Percentiles rank a stretch among this genome's conserved stretches.
These are phyloP conservation scores for Trichoderma sp. DNA, from an alignment of 2,329 filamentous ascomycete genomes.

Conservation along the genomic window DNA sequence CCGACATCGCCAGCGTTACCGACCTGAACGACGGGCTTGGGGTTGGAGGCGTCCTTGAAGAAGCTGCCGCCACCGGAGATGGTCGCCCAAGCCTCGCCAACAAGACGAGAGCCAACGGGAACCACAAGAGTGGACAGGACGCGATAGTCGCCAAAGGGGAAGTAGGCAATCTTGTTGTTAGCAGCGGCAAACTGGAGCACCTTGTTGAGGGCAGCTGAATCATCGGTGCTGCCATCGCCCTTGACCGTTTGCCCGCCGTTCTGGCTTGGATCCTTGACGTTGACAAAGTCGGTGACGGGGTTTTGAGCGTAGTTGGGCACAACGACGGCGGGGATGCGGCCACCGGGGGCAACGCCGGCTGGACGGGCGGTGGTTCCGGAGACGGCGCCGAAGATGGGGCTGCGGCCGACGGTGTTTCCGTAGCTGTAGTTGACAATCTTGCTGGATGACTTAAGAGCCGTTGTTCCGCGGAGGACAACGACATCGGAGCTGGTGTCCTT, in stretches of 20 bases:
- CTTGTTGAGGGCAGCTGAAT: slow-evolving; percentile 41
- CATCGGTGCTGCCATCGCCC: slow-evolving; percentile 43
- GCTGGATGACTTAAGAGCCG: slow-evolving; percentile 31
- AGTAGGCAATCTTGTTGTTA: slow-evolving; percentile 33
- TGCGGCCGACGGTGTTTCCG: slow-evolving; percentile 44
- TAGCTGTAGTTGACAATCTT: slow-evolving; percentile 45
- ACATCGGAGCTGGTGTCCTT: slow-evolving; percentile 43
- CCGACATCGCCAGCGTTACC: slow-evolving; percentile 53
- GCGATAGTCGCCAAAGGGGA: slow-evolving; percentile 33
- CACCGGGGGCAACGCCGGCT: slow-evolving; percentile 38
- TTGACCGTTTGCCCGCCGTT: slow-evolving; percentile 35
- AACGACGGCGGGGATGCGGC: slow-evolving; percentile 38
- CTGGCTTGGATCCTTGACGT: slow-evolving; percentile 41
- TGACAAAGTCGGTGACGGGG: slow-evolving; percentile 33
- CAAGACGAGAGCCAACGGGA: slow-evolving; percentile 48
- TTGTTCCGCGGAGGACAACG: slow-evolving; percentile 35
- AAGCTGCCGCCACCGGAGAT: slow-evolving; percentile 47
- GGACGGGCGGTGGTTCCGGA: slow-evolving; percentile 36
- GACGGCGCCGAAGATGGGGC: slow-evolving; percentile 42
- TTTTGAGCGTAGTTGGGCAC: slow-evolving; percentile 43
- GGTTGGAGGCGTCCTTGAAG: slow-evolving; percentile 48
- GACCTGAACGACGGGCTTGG: slow-evolving; percentile 51
- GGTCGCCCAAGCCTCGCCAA: slow-evolving; percentile 57
- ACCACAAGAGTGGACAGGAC: slow-evolving; percentile 31
- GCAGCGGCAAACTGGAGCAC: slow-evolving; percentile 40